Evolutionary conservation across 2,329 filamentous ascomycete genomes (phyloP).

Genomic region (Botrytis deweyae): DNA sequence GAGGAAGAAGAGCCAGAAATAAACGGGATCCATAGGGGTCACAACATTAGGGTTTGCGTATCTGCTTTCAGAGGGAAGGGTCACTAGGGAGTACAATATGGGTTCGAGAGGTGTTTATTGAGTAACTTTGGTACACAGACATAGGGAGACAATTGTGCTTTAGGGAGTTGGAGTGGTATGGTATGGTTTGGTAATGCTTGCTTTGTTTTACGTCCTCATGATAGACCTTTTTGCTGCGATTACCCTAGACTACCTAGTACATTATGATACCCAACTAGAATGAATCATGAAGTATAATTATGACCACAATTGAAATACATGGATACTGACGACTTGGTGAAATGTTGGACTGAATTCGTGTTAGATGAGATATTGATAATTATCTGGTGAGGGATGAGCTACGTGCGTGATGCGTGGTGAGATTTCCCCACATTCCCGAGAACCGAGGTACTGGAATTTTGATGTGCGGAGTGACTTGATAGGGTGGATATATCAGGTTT

Average conservation of each 20-base stretch:
- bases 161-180: not conserved
- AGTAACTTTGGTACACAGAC: not conserved
- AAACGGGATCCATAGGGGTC: not conserved
- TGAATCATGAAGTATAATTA: conserved; percentile 21
- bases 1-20: conserved; percentile 46
- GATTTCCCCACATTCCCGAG: not conserved
- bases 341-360: not conserved
- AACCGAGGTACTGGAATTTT: not conserved
- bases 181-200: not conserved
- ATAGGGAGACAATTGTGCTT: not conserved
- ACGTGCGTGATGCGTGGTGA: not conserved
- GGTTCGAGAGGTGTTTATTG: not conserved
- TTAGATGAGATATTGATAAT: not conserved
- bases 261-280: conserved; percentile 32
- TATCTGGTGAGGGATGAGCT: not conserved
- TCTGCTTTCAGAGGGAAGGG: not conserved
- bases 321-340: not conserved
- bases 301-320: not conserved
- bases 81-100: not conserved
- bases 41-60: not conserved
- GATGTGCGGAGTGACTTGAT: not conserved
- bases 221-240: not conserved
- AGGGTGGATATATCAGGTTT: not conserved
- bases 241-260: conserved; percentile 21
- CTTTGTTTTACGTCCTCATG: not conserved